Percentiles rank a stretch among this genome's conserved stretches.
Evolutionary conservation across 148 eudicot genomes (phyloP).

Genomic region (Rhododendron molle): DNA sequence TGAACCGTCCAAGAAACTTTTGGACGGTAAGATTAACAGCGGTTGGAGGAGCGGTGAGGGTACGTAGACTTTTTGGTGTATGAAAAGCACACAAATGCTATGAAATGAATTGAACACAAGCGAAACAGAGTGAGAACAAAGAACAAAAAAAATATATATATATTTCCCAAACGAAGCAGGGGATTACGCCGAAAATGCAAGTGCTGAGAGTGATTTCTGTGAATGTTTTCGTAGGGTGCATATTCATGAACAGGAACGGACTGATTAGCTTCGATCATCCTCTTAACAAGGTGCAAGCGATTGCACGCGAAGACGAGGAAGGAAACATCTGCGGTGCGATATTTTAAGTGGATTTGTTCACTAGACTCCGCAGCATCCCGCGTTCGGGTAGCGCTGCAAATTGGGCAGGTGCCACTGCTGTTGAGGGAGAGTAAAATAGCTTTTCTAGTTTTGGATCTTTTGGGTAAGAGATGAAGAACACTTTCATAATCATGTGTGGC

Average conservation of each 20-base stretch:
- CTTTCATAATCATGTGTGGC: background rate
- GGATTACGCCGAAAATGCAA: background rate
- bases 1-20: no score
- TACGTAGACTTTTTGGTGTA: no score
- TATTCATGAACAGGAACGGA: conserved; percentile 28
- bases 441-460: background rate
- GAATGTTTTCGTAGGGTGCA: conserved; percentile 22
- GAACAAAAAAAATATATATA: background rate
- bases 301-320: conserved; percentile 20
- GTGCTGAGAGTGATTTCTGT: background rate
- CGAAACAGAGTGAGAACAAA: background rate
- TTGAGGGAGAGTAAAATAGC: conserved; percentile 21
- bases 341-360: conserved; percentile 37
- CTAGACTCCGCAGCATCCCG: conserved; percentile 36
- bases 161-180: background rate
- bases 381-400: conserved; percentile 32
- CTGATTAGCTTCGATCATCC: conserved; percentile 43
- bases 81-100: no score
- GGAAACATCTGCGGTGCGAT: conserved; percentile 30
- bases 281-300: conserved; percentile 27
- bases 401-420: conserved; percentile 25
- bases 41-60: no score
- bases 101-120: background rate
- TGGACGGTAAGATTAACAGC: no score
- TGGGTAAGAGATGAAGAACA: background rate